phyloP scores from a whole-genome alignment of 2,329 filamentous ascomycete species.

The Teratosphaeria zuluensis region DNA sequence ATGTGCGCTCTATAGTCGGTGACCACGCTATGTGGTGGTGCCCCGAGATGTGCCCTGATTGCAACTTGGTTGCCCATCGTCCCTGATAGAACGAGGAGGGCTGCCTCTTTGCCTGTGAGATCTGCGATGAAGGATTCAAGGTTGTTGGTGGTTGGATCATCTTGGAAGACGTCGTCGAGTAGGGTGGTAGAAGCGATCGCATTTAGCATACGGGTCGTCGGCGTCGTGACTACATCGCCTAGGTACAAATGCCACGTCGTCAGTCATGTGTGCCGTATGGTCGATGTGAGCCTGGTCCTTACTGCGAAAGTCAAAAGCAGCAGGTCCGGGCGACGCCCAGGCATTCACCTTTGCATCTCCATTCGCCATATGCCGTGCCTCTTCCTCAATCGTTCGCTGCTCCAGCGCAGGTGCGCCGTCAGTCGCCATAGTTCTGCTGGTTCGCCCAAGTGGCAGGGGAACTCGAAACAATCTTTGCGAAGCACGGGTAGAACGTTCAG shows the following conservation, averaged over 20 bases:
- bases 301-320: conserved; percentile 49
- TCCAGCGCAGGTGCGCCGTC: conserved; percentile 7
- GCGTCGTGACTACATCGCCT: conserved; percentile 61
- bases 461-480: background rate
- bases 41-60: conserved; percentile 64
- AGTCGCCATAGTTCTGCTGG: conserved; percentile 1
- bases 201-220: conserved; percentile 69
- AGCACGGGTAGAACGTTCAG: background rate
- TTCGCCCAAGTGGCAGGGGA: background rate
- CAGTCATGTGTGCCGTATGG: background rate
- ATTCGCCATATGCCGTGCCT: conserved; percentile 16
- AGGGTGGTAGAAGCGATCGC: conserved; percentile 67
- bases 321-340: conserved; percentile 38
- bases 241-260: background rate
- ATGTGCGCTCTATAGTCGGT: conserved; percentile 75
- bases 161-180: conserved; percentile 72
- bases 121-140: conserved; percentile 66
- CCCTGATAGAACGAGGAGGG: conserved; percentile 73
- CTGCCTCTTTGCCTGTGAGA: conserved; percentile 65
- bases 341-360: conserved; percentile 22
- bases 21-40: conserved; percentile 71
- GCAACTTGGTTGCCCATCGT: conserved; percentile 93
- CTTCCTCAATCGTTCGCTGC: conserved; percentile 14
- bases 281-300: conserved; percentile 1
- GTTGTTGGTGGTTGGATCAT: conserved; percentile 67